Evolutionary conservation across 2,329 filamentous ascomycete species (phyloP), one percentile per base, ranked within the genome.

Genomic region (Pseudogymnoascus sp.): DNA sequence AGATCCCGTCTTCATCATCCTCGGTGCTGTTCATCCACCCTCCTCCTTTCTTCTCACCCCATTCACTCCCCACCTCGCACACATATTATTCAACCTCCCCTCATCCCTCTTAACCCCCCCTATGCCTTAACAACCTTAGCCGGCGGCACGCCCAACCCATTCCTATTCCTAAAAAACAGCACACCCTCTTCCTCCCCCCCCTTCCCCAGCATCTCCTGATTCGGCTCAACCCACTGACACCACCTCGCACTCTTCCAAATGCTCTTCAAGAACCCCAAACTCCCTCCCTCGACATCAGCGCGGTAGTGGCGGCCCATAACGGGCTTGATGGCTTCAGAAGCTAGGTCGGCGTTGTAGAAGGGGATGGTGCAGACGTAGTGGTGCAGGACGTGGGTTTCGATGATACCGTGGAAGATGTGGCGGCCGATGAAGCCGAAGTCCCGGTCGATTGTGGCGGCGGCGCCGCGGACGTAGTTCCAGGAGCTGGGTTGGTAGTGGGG

Each of bases 211-310:
- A 3, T 12, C 18, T 25, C 11, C 70, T 86, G 89, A 72, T 86
- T 92, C 63, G 92, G 91, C 86, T 99, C 94, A 67, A 99, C 92
- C 91, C 92, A 99, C 77, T 97, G 92, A 84, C 94, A 99, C 85
- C 83, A 86, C 66, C 94, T 86, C 47, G 90, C 86, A 71, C 84
- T 90, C 69, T 79, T 88, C 84, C 86, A 99, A 75, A 99, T 78
- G 70, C 90, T 86, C 75, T 83, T 84, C 73, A 99, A 75, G 83
- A 99, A 99, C 59, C 94, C 94, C 47, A 87, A 68, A 38, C 89
- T 78, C 56, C 94, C 94, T 63, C 82, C 92, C 75, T 85, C 76
- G 65, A 85, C 87, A 70, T 99, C 89, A 61, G 89, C 80, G 68
- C 92, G 91, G 82, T 99, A 99, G 83, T 99, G 94, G 72, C 83